Percentiles rank a stretch among this genome's conserved stretches.
Evolutionary conservation across 2,329 filamentous ascomycete genomes (phyloP).

Genomic region (Arthrobotrys sinensis): DNA sequence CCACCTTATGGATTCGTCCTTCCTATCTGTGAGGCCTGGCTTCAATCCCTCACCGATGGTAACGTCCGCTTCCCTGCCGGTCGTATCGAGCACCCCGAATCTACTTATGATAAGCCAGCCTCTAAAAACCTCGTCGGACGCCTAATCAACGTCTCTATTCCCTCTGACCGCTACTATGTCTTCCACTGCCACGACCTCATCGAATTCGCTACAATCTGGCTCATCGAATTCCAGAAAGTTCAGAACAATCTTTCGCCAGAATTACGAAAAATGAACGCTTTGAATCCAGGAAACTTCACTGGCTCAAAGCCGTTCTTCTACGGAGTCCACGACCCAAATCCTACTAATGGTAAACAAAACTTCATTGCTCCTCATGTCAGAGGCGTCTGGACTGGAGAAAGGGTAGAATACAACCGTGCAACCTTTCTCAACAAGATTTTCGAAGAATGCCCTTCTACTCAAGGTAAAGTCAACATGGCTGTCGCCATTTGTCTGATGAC

Average conservation of each 20-base stretch:
- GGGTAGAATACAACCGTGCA: conserved; percentile 33
- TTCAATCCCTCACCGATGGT: conserved; percentile 7
- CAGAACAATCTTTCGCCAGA: background rate
- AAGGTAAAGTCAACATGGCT: conserved; percentile 40
- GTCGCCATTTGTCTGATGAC: conserved; percentile 25
- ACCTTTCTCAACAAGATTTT: conserved; percentile 23
- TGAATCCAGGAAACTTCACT: conserved; percentile 5
- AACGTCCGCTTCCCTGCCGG: conserved; percentile 34
- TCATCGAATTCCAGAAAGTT: conserved; percentile 13
- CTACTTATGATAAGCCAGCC: background rate
- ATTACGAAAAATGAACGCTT: conserved; percentile 14
- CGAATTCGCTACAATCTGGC: conserved; percentile 20
- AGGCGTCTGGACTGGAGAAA: conserved; percentile 30
- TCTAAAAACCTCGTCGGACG: background rate
- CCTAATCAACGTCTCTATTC: conserved; percentile 16
- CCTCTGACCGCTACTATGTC: background rate
- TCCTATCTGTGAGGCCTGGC: conserved; percentile 36
- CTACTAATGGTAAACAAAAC: background rate
- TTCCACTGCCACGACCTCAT: conserved; percentile 7
- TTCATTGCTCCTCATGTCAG: background rate
- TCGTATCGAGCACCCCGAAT: background rate
- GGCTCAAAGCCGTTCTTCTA: conserved; percentile 11
- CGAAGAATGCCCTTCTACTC: conserved; percentile 33
- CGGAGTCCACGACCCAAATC: background rate
- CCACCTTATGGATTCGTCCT: conserved; percentile 11